Evolutionary conservation across 2,329 filamentous ascomycete genomes (phyloP).

Genomic region (Aspergillus sp.): DNA sequence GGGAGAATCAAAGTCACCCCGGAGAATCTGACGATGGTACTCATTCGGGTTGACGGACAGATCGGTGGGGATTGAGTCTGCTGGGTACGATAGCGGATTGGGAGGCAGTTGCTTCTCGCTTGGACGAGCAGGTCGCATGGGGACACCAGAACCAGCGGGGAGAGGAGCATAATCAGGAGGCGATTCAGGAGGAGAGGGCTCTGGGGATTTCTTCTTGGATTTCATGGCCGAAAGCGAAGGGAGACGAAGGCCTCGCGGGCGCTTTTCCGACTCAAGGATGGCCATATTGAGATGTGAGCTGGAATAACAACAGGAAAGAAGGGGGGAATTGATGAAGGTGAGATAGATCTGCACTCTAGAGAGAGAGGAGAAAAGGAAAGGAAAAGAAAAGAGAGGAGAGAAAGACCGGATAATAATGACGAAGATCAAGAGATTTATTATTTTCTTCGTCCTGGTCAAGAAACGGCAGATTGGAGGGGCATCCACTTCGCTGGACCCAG

Average conservation of each 20-base stretch:
- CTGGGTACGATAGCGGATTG: constrained; percentile 12
- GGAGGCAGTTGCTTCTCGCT: constrained; percentile 24
- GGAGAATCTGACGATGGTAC: background rate
- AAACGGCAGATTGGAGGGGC: no score
- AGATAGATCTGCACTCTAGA: no score
- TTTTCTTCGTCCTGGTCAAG: background rate
- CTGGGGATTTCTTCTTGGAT: constrained; percentile 19
- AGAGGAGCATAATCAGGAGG: constrained; percentile 3
- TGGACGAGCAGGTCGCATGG: constrained; percentile 12
- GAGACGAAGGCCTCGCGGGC: constrained; percentile 27
- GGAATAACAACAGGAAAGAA: background rate
- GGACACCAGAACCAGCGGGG: constrained; percentile 2
- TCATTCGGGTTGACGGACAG: no score
- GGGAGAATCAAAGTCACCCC: background rate
- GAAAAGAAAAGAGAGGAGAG: constrained; percentile 2
- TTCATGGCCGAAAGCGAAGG: constrained; percentile 29
- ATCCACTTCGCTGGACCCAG: no score
- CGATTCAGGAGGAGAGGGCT: background rate
- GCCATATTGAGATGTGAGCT: constrained; percentile 18
- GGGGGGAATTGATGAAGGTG: background rate
- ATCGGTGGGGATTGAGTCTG: constrained; percentile 4
- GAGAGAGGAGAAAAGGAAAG: background rate
- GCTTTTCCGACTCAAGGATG: constrained; percentile 30
- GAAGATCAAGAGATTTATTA: background rate
- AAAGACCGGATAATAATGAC: constrained; percentile 2